Evolutionary conservation across 1,284 basidiomycete genomes (phyloP).

Genomic region (Pulchroboletus neoregius): DNA sequence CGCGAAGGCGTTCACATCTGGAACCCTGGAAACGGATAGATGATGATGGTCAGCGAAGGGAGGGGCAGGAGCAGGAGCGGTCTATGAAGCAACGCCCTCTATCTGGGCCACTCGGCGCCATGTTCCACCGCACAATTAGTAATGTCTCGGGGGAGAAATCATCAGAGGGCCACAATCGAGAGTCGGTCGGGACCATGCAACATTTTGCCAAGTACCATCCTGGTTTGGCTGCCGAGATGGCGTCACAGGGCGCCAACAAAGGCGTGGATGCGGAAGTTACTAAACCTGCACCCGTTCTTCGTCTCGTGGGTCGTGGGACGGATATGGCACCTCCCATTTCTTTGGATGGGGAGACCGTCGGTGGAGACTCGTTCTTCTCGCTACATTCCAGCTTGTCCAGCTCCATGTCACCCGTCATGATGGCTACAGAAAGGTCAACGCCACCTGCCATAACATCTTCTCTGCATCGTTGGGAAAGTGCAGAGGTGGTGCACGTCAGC

Average conservation of each 20-base stretch:
- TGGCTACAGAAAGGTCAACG: slow-evolving; percentile 57
- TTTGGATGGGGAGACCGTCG: slow-evolving; percentile 52
- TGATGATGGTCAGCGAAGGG: slow-evolving; percentile 42
- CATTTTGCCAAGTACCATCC: slow-evolving; percentile 40
- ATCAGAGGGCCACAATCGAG: slow-evolving; percentile 27
- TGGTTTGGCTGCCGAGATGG: slow-evolving; percentile 50
- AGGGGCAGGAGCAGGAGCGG: slow-evolving; percentile 29
- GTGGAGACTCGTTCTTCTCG: slow-evolving; percentile 50
- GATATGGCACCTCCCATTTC: slow-evolving; percentile 37
- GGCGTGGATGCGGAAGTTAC: slow-evolving; percentile 14
- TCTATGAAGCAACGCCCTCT: slow-evolving; percentile 39
- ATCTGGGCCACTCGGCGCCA: slow-evolving; percentile 43
- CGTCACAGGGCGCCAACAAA: slow-evolving; percentile 28
- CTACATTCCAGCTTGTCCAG: slow-evolving; percentile 37
- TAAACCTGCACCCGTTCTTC: slow-evolving; percentile 34
- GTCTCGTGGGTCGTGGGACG: slow-evolving; percentile 39
- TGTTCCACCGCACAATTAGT: slow-evolving; percentile 51
- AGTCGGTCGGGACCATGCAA: slow-evolving; percentile 32
- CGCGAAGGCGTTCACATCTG: slow-evolving; percentile 41
- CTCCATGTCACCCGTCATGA: slow-evolving; percentile 47
- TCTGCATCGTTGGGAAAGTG: slow-evolving; percentile 65
- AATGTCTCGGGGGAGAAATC: slow-evolving; percentile 40
- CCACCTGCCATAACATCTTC: slow-evolving; percentile 48
- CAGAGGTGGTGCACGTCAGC: slow-evolving; percentile 56
- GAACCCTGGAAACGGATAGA: slow-evolving; percentile 47